Evolutionary conservation across 1,284 basidiomycete species (phyloP).

Genomic region (Ustilago xerochloae): DNA sequence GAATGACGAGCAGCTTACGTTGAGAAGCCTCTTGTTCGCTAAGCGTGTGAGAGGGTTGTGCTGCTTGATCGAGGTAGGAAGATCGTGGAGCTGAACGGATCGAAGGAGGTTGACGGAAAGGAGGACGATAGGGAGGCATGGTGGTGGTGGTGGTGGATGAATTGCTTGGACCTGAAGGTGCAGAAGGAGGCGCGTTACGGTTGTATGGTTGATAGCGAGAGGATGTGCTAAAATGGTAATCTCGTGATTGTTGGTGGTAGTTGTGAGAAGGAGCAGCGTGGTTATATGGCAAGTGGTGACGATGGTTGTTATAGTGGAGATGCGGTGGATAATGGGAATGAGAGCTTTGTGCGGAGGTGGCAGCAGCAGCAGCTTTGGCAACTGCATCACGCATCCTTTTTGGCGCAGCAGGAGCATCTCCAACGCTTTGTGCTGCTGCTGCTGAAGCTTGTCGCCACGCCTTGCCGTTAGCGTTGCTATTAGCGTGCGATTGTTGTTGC

Average conservation of each 20-base stretch:
- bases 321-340: not conserved
- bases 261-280: not conserved
- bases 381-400: constrained; percentile 24
- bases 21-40: constrained; percentile 13
- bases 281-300: constrained; percentile 7
- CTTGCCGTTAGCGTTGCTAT: no score
- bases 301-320: no score
- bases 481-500: no score
- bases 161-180: not conserved
- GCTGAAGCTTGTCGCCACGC: no score
- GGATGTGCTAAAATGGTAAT: constrained; percentile 5
- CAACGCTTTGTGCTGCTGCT: not conserved
- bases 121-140: not conserved
- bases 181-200: not conserved
- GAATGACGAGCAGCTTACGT: constrained; percentile 73
- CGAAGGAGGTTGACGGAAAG: no score
- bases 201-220: constrained; percentile 11
- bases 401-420: constrained; percentile 20
- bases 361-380: not conserved
- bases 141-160: not conserved
- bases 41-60: constrained; percentile 1
- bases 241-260: constrained; percentile 7
- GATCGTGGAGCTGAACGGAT: constrained; percentile 28
- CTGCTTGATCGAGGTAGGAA: constrained; percentile 23
- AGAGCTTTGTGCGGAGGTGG: not conserved